Evolutionary conservation across 176 grass and related monocot species (phyloP).

Genomic region (Sorghum bicolor): Sorghum_bicolor_NCBIv3 NC_012874.2:19407001-19407500

Average conservation of each 20-base stretch:
- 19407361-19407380: neutral
- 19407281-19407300: neutral
- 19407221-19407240: neutral
- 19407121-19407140: neutral
- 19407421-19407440: slow-evolving; percentile 36
- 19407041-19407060: neutral
- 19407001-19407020: neutral
- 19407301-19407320: neutral
- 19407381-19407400: neutral
- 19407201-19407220: neutral
- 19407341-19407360: neutral
- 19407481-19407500: neutral
- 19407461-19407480: slow-evolving; percentile 25
- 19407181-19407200: neutral
- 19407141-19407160: neutral
- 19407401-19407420: slow-evolving; percentile 17
- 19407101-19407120: neutral
- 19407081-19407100: neutral
- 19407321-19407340: slow-evolving; percentile 23
- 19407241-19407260: neutral
- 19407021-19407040: too few relatives aligned
- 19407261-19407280: neutral
- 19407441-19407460: slow-evolving; percentile 22
- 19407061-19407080: neutral
- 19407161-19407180: neutral